Conservation (phyloP, 1,139 yeast genomes). For the Diutina scorzettiae region DNA sequence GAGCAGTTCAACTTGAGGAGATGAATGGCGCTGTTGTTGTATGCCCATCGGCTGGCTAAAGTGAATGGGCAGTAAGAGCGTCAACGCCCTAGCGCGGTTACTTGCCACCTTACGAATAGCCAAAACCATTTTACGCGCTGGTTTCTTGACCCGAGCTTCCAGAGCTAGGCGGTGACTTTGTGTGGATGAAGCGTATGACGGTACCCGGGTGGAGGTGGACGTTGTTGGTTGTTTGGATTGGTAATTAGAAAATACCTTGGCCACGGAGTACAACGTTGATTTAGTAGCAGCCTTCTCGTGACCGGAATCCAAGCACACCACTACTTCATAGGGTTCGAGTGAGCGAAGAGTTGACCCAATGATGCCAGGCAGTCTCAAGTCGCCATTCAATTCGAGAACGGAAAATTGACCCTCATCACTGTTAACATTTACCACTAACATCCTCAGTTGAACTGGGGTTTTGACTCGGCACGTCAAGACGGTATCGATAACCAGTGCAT, state of each 20-base stretch:
- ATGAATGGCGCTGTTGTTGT: background rate
- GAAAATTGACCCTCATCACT: background rate
- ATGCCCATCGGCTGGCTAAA: background rate
- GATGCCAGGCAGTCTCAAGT: background rate
- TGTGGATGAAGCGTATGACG: background rate
- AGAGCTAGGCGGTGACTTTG: background rate
- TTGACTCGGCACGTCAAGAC: background rate
- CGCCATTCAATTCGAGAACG: background rate
- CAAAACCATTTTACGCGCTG: background rate
- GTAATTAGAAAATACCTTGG: background rate
- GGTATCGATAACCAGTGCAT: background rate
- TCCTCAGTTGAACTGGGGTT: background rate
- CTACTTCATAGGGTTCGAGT: background rate
- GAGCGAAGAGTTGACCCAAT: background rate
- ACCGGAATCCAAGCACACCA: background rate
- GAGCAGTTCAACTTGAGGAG: background rate
- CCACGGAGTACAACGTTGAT: background rate
- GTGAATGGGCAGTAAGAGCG: background rate
- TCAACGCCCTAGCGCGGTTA: background rate
- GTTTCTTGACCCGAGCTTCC: background rate
- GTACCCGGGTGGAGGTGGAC: background rate
- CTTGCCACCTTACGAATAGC: background rate
- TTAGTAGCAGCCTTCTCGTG: background rate
- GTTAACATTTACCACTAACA: background rate
- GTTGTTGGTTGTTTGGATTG: constrained; percentile 4